phyloP scores from a whole-genome alignment of 2,329 filamentous ascomycete genomes.

The Neofusicoccum ribis region DNA sequence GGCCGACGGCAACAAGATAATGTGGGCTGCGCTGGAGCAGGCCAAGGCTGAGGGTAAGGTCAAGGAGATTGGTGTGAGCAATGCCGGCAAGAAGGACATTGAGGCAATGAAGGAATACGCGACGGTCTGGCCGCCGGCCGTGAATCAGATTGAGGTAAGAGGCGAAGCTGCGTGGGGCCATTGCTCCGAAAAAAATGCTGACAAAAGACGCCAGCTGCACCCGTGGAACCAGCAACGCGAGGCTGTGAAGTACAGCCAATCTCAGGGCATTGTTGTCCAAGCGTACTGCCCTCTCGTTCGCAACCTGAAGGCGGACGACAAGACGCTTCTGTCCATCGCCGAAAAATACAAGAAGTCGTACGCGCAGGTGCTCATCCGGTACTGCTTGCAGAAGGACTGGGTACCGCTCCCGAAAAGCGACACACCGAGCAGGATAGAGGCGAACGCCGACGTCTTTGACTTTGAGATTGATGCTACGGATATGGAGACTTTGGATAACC shows the following conservation, averaged over 20 bases:
- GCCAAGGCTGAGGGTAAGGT: constrained; percentile 60
- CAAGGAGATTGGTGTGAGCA: constrained; percentile 70
- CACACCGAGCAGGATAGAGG: constrained; percentile 34
- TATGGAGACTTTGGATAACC: constrained; percentile 34
- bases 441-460: constrained; percentile 38
- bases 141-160: constrained; percentile 71
- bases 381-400: constrained; percentile 73
- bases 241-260: constrained; percentile 58
- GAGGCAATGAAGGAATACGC: constrained; percentile 68
- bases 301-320: constrained; percentile 71
- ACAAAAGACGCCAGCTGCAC: constrained; percentile 56
- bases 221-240: constrained; percentile 69
- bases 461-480: constrained; percentile 38
- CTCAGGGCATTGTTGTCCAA: constrained; percentile 61
- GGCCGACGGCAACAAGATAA: constrained; percentile 54
- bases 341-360: constrained; percentile 72
- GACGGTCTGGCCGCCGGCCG: constrained; percentile 67
- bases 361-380: constrained; percentile 77
- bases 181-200: background rate
- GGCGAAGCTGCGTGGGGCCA: no score
- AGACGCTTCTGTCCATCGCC: constrained; percentile 63
- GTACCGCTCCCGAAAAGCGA: constrained; percentile 43
- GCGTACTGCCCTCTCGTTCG: constrained; percentile 69
- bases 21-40: constrained; percentile 68
- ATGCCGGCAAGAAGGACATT: constrained; percentile 67